These are phyloP conservation scores for Cytospora schulzeri DNA, from an alignment of 2,329 filamentous ascomycete genomes.

Conservation along the genomic window DNA sequence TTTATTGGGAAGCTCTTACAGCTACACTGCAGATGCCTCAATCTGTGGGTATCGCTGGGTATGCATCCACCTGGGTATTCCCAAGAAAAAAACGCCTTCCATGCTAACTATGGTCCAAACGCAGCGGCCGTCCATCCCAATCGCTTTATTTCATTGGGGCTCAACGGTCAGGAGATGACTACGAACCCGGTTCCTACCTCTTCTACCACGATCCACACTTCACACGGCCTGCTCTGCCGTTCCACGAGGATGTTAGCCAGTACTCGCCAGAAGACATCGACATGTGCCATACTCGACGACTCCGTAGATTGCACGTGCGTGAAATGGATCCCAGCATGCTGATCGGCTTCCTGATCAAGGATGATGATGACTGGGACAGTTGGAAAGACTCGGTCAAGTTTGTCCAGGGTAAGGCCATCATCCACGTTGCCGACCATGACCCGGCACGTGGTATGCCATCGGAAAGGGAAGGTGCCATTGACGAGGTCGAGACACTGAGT, in stretches of 20 bases:
- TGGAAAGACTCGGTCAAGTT: constrained; percentile 79
- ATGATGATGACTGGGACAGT: constrained; percentile 78
- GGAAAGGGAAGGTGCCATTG: constrained; percentile 74
- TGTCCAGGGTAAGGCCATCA: constrained; percentile 79
- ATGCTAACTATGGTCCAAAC: constrained; percentile 19
- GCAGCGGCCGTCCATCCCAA: constrained; percentile 85
- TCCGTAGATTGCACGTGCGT: constrained; percentile 79
- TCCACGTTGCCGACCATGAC: constrained; percentile 78
- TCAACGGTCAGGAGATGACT: constrained; percentile 37
- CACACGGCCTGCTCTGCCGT: constrained; percentile 75
- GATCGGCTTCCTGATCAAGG: constrained; percentile 84
- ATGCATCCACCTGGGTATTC: constrained; percentile 37
- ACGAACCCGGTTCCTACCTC: constrained; percentile 65
- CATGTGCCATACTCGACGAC: constrained; percentile 82
- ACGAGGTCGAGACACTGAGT: constrained; percentile 88
- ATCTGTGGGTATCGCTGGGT: constrained; percentile 96
- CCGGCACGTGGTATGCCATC: constrained; percentile 54
- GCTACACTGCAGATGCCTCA: constrained; percentile 83
- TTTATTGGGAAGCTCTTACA: constrained; percentile 94
- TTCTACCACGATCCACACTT: constrained; percentile 96
- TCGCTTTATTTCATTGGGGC: constrained; percentile 68
- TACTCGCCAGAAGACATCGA: constrained; percentile 75
- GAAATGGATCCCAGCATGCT: constrained; percentile 99
- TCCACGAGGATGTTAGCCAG: constrained; percentile 55
- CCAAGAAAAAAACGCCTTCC: not conserved